These are phyloP conservation scores for Lasiodiplodia hormozganensis DNA, from an alignment of 2,329 filamentous ascomycete species.

Conservation along the genomic window DNA sequence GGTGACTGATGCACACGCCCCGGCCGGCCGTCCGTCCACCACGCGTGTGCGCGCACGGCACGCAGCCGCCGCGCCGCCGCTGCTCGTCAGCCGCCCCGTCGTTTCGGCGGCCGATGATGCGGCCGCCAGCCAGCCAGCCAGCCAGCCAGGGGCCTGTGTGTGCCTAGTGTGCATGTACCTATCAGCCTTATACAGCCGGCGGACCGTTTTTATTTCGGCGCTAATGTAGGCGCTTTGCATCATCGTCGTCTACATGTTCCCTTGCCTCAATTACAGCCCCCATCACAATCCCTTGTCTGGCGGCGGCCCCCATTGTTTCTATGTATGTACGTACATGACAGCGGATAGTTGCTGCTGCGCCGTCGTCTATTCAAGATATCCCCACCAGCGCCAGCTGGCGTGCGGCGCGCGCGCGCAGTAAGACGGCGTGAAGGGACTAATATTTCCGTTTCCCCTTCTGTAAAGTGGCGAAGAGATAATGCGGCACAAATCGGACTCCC, in stretches of 20 bases:
- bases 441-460: too few relatives aligned
- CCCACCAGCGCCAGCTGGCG: neutral
- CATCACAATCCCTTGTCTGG: too few relatives aligned
- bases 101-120: neutral
- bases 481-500: too few relatives aligned
- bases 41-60: neutral
- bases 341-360: neutral
- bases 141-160: too few relatives aligned
- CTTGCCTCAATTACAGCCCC: too few relatives aligned
- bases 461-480: too few relatives aligned
- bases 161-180: neutral
- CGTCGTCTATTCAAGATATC: too few relatives aligned
- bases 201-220: neutral
- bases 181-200: neutral
- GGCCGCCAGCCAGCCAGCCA: too few relatives aligned
- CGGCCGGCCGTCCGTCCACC: too few relatives aligned
- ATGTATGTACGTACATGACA: neutral
- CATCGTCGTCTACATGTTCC: neutral
- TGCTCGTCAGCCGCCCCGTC: neutral
- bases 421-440: too few relatives aligned
- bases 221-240: neutral
- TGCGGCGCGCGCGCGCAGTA: neutral
- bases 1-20: neutral
- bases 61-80: constrained; percentile 5
- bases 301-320: too few relatives aligned